Conservation (phyloP, 305 asterid genomes). For the Petunia hybrid region DNA sequence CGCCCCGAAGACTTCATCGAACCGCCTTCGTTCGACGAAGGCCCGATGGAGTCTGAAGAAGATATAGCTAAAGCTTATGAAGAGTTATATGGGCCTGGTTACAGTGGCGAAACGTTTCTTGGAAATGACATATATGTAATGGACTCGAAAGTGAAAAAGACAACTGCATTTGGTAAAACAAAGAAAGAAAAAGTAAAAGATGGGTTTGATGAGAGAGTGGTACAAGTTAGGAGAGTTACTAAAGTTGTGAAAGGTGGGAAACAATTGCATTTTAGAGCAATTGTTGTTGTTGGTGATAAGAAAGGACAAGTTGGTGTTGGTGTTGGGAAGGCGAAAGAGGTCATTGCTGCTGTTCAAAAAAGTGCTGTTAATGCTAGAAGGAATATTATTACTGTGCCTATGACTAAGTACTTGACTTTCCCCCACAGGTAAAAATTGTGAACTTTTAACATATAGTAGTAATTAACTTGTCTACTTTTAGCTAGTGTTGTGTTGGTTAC, state of each 20-base stretch:
- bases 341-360: conserved; percentile 79
- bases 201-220: conserved; percentile 91
- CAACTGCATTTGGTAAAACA: conserved; percentile 60
- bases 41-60: conserved; percentile 74
- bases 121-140: conserved; percentile 75
- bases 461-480: too few species aligned
- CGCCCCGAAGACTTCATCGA: conserved; percentile 65
- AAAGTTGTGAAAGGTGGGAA: conserved; percentile 98
- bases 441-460: not conserved
- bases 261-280: conserved; percentile 85
- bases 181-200: conserved; percentile 82
- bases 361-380: conserved; percentile 88
- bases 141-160: conserved; percentile 79
- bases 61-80: conserved; percentile 82
- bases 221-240: conserved; percentile 91
- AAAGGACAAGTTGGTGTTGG: conserved; percentile 96
- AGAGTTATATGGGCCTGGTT: conserved; percentile 81
- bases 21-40: conserved; percentile 83
- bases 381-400: conserved; percentile 75
- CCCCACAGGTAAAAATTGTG: conserved; percentile 75
- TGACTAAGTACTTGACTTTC: conserved; percentile 91
- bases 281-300: conserved; percentile 90
- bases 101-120: conserved; percentile 71
- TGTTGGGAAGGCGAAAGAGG: conserved; percentile 94
- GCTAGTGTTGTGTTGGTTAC: too few species aligned